These are phyloP conservation scores for Neopestalotiopsis sp. DNA, from an alignment of 2,329 filamentous ascomycete species.

Conservation along the genomic window DNA sequence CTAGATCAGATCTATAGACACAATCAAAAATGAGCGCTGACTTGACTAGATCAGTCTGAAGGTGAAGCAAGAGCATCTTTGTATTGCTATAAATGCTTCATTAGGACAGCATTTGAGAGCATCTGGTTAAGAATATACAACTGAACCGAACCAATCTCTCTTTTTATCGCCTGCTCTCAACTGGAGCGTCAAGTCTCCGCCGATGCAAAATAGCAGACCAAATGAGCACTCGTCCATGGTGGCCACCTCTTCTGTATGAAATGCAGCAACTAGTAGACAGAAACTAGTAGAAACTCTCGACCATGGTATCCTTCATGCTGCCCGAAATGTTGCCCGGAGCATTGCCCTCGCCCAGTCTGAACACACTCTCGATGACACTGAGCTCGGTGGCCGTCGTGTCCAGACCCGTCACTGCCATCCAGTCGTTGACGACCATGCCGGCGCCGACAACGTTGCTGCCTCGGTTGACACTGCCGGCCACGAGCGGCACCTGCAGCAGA, in stretches of 20 bases:
- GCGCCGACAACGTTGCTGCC: conserved; percentile 95
- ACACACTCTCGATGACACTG: conserved; percentile 95
- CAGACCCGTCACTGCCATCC: conserved; percentile 91
- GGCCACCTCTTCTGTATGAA: neutral
- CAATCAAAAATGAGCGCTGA: too few species aligned
- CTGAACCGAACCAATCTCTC: neutral
- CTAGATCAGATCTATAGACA: too few species aligned
- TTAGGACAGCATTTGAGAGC: neutral
- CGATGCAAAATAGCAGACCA: neutral
- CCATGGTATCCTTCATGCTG: conserved; percentile 95
- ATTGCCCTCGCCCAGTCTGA: conserved; percentile 87
- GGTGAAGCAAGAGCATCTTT: too few species aligned
- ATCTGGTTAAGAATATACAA: neutral
- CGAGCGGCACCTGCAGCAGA: conserved; percentile 92
- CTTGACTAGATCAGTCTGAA: too few species aligned
- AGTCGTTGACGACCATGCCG: conserved; percentile 96
- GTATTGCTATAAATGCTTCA: too few species aligned
- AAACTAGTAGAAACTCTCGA: conserved; percentile 95
- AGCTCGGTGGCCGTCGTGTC: conserved; percentile 98
- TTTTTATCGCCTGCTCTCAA: neutral
- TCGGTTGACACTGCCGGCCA: conserved; percentile 92
- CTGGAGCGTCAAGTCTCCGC: neutral
- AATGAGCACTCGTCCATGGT: neutral
- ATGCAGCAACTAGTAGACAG: neutral
- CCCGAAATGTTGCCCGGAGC: conserved; percentile 81